A percentile compares a stretch with the other conserved stretches of the same genome.
phyloP scores from a whole-genome alignment of 768 basidiomycete genomes.

The Agaricus bisporus region DNA sequence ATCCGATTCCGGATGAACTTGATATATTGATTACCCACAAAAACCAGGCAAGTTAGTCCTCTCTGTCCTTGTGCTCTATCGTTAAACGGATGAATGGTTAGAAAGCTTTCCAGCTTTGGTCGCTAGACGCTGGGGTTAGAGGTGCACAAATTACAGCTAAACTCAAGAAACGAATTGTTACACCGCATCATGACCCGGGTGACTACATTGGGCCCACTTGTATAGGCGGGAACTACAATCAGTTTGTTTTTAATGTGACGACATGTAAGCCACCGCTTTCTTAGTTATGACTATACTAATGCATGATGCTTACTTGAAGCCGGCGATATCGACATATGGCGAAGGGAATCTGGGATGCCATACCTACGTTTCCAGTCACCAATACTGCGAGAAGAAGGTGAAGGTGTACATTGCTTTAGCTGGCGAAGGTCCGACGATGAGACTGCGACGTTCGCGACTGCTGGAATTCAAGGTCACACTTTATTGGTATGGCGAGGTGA shows the following conservation, averaged over 20 bases:
- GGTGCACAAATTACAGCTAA: constrained; percentile 3
- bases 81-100: neutral
- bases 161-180: constrained; percentile 2
- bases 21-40: constrained; percentile 7
- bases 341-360: constrained; percentile 2
- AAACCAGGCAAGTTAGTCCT: neutral
- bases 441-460: constrained; percentile 2
- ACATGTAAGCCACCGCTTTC: neutral
- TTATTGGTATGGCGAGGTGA: constrained; percentile 3
- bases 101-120: constrained; percentile 9
- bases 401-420: constrained; percentile 5
- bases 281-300: neutral
- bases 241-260: constrained; percentile 3
- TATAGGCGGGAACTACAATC: constrained; percentile 1
- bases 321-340: constrained; percentile 5
- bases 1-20: constrained; percentile 4
- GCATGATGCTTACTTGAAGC: neutral
- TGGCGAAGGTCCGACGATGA: neutral
- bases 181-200: neutral
- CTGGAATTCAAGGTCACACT: neutral
- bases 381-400: constrained; percentile 1
- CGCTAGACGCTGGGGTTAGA: constrained; percentile 3
- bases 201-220: constrained; percentile 7
- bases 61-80: neutral
- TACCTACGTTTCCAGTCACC: constrained; percentile 1